Evolutionary conservation across 345 rosid species (phyloP).

Genomic region (Capsella bursapastoris): DNA sequence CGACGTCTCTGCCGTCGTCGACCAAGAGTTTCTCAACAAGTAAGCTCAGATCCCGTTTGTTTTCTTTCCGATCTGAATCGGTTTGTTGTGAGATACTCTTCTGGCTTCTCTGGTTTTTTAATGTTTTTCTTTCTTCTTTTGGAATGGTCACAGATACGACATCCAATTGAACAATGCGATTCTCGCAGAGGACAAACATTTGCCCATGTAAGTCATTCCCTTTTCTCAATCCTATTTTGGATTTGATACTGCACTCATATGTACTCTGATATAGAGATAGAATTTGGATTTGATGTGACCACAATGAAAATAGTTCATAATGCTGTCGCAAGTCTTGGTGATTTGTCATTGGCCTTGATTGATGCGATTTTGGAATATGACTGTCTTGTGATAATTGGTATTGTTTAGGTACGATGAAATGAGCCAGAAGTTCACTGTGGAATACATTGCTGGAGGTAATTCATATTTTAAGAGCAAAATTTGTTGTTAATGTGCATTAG

Average conservation of each 20-base stretch:
- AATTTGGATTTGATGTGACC: conserved; percentile 6
- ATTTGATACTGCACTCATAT: too few relatives aligned
- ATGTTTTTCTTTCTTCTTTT: not conserved
- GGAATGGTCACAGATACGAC: conserved; percentile 61
- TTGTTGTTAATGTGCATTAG: conserved; percentile 10
- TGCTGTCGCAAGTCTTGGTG: not conserved
- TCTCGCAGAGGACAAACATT: conserved; percentile 92
- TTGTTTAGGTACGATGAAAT: conserved; percentile 47
- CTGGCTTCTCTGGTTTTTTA: not conserved
- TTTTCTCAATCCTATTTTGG: too few relatives aligned
- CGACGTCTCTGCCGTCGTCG: conserved; percentile 94
- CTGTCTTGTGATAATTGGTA: not conserved
- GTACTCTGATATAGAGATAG: too few relatives aligned
- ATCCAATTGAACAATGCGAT: conserved; percentile 89
- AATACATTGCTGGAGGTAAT: conserved; percentile 52
- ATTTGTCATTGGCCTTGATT: not conserved
- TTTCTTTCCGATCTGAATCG: not conserved
- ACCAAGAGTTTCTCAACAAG: conserved; percentile 81
- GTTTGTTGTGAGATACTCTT: not conserved
- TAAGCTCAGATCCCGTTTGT: conserved; percentile 36
- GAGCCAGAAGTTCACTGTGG: conserved; percentile 41
- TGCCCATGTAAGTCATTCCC: conserved; percentile 68
- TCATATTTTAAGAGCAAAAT: not conserved
- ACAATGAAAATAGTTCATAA: not conserved
- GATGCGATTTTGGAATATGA: not conserved